Evolutionary conservation across 441 rosid species (phyloP).

Genomic region (Codiaeum variegatum): DNA sequence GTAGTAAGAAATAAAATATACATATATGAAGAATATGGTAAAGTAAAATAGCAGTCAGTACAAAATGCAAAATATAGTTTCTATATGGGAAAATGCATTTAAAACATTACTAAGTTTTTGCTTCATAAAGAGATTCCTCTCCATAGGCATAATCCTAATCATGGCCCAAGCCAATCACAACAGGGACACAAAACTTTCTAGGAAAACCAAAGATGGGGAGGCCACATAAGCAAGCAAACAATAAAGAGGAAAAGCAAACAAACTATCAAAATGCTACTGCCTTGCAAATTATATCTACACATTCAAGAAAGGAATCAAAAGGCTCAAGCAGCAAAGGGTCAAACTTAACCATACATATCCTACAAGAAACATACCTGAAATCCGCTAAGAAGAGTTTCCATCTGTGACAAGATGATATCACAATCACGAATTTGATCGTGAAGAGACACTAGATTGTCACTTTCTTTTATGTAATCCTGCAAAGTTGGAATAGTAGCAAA

Average conservation of each 20-base stretch:
- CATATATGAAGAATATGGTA: too few species aligned
- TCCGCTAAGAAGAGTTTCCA: constrained; percentile 96
- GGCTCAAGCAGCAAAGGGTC: background rate
- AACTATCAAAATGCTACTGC: background rate
- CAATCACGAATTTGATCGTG: constrained; percentile 98
- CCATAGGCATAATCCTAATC: background rate
- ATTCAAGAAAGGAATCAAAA: background rate
- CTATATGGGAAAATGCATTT: background rate
- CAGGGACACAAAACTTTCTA: background rate
- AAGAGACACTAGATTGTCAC: constrained; percentile 92
- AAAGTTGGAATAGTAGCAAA: constrained; percentile 14
- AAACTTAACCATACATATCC: background rate
- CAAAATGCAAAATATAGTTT: background rate
- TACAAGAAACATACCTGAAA: constrained; percentile 64
- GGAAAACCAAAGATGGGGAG: background rate
- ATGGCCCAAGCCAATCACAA: background rate
- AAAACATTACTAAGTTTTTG: background rate
- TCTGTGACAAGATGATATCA: constrained; percentile 85
- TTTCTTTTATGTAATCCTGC: constrained; percentile 96
- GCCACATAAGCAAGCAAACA: background rate
- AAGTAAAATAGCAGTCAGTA: background rate
- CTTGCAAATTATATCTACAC: background rate
- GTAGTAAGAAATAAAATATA: too few species aligned
- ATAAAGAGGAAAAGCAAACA: background rate
- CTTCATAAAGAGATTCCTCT: background rate